Base-by-base conservation (phyloP, 148 eudicot genomes). In the Amaranthus palmeri region DNA sequence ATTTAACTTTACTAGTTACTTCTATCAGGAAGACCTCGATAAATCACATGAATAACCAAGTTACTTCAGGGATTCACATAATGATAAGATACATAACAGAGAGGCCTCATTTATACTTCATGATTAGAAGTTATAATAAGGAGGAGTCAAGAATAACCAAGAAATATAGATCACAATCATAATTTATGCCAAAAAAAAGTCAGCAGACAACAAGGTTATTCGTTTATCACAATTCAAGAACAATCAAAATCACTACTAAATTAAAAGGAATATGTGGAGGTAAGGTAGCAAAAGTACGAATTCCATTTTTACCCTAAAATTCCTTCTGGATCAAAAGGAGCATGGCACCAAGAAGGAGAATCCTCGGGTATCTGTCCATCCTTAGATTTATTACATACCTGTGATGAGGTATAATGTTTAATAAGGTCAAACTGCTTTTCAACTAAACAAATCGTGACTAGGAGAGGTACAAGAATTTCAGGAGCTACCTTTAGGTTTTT, bases 251-350 rank as follows among this genome's bases (percentile, higher is more conserved):
- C 42, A 12, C 52, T 3, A 57, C 0, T 40, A 18, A 42, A 10
- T 48, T 25, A 43, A 10, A 52, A 47, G 55, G 36, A 36, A 54
- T 14, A 44, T 43, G 14, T 14, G 11, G 54, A n/a, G 69, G n/a
- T n/a, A 9, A 14, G 60, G 11, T n/a, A 14, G 10, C 50, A 45
- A 51, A 63, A 59, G 68, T 7, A 12, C 44, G 54, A 73, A 40
- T 46, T 62, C 15, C 51, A 17, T 25, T 18, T 56, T 77, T 82
- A 93, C 98, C 98, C 91, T 77, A 90, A 77, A 62, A 88, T 77
- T 71, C 98, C 98, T 85, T 93, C 96, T 6, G 98, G 98, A 68
- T 93, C 98, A 85, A 85, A 93, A 62, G 98, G 87, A 62, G 98
- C 91, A 81, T 79, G 83, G 59, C 98, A 93, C 98, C 98, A 93